phyloP scores from a whole-genome alignment of 2,329 filamentous ascomycete species.

The Lachnellula arida region DNA sequence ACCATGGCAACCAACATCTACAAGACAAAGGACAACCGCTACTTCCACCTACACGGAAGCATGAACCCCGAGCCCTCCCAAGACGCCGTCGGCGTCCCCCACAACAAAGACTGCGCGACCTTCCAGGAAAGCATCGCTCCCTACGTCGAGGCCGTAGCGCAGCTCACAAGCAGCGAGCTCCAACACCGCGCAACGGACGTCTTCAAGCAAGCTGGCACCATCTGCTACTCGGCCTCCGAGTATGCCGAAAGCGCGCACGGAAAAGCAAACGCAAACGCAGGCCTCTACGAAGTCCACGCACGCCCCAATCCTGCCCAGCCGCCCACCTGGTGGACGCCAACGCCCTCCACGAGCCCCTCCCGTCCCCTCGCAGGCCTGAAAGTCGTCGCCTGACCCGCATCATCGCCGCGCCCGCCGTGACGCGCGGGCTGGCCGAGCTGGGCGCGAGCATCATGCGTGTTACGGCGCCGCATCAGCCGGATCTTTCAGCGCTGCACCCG shows the following conservation, averaged over 20 bases:
- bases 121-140: slow-evolving; percentile 27
- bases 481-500: slow-evolving; percentile 34
- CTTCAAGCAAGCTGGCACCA: slow-evolving; percentile 18
- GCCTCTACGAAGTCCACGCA: slow-evolving; percentile 36
- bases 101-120: slow-evolving; percentile 24
- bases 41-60: slow-evolving; percentile 43
- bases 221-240: slow-evolving; percentile 11
- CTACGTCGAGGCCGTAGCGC: slow-evolving; percentile 21
- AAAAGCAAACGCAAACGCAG: slow-evolving; percentile 38
- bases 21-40: slow-evolving; percentile 40
- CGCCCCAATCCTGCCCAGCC: slow-evolving; percentile 13
- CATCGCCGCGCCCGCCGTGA: slow-evolving; percentile 41
- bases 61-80: slow-evolving; percentile 44
- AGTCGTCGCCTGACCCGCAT: slow-evolving; percentile 37
- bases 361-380: slow-evolving; percentile 27
- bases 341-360: background rate
- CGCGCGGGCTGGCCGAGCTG: slow-evolving; percentile 37
- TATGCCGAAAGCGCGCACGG: slow-evolving; percentile 36
- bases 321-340: slow-evolving; percentile 12
- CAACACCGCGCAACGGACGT: slow-evolving; percentile 7
- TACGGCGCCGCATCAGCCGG: slow-evolving; percentile 36
- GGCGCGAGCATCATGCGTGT: slow-evolving; percentile 45
- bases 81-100: slow-evolving; percentile 33
- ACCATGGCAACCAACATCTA: slow-evolving; percentile 42
- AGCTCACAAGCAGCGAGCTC: slow-evolving; percentile 8